Conservation (phyloP, 768 basidiomycete species). For the Termitomyces sp. region DNA sequence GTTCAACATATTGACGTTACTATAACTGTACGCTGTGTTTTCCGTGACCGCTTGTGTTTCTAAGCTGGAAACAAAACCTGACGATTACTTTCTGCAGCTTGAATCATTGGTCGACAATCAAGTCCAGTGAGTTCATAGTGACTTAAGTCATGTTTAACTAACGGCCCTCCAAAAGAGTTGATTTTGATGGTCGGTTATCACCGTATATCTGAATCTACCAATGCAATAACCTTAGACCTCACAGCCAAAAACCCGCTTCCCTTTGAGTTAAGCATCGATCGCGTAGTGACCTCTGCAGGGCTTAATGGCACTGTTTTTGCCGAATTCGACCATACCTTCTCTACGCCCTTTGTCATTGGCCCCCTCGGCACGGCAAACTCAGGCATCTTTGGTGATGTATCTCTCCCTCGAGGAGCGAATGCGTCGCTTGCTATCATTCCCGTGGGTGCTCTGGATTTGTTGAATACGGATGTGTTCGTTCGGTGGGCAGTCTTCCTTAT, state of each 20-base stretch:
- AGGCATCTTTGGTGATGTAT: conserved; percentile 51
- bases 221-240: neutral
- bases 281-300: conserved; percentile 35
- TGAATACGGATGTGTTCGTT: conserved; percentile 28
- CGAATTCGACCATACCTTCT: conserved; percentile 52
- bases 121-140: conserved; percentile 23
- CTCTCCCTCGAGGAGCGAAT: conserved; percentile 44
- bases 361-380: conserved; percentile 49
- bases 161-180: conserved; percentile 17
- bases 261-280: conserved; percentile 39
- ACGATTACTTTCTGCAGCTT: conserved; percentile 20
- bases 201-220: neutral
- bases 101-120: conserved; percentile 29
- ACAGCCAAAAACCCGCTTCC: conserved; percentile 37
- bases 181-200: conserved; percentile 26
- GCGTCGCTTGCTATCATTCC: conserved; percentile 51
- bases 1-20: conserved; percentile 32
- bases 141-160: neutral
- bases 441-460: conserved; percentile 45
- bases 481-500: conserved; percentile 22
- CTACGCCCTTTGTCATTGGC: conserved; percentile 42
- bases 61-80: neutral
- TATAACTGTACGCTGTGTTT: conserved; percentile 25
- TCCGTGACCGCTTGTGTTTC: neutral
- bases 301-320: conserved; percentile 52